phyloP scores from a whole-genome alignment of 768 basidiomycete species.

The Lactifluus volemus region DNA sequence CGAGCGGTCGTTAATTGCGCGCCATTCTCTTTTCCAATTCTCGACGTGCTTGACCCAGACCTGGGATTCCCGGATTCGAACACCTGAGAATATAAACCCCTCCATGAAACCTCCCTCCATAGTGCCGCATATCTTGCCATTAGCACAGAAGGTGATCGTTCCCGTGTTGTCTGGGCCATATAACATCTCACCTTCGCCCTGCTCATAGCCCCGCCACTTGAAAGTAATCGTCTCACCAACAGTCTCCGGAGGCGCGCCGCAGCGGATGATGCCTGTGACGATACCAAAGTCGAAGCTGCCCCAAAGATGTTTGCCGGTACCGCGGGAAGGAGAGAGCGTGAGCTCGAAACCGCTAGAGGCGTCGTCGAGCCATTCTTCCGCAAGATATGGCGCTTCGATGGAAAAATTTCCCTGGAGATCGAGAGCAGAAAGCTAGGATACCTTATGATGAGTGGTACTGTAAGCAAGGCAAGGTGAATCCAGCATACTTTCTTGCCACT shows the following conservation, averaged over 20 bases:
- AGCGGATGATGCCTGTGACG: not conserved
- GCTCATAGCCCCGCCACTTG: not conserved
- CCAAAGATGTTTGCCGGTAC: not conserved
- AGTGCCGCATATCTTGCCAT: not conserved
- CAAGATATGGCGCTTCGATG: not conserved
- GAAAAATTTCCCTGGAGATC: not conserved
- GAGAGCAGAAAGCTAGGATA: not conserved
- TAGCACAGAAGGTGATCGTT: not conserved
- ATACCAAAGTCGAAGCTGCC: not conserved
- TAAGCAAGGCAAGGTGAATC: too few species aligned
- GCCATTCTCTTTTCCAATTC: too few species aligned
- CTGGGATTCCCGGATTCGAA: too few species aligned
- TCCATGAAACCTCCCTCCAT: not conserved
- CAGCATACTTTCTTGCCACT: too few species aligned
- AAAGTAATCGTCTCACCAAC: not conserved
- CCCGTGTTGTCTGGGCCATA: not conserved
- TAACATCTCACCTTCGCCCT: not conserved
- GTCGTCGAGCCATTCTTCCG: not conserved
- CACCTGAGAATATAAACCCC: too few species aligned
- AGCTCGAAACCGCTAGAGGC: not conserved
- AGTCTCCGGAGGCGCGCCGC: not conserved
- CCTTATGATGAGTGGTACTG: not conserved
- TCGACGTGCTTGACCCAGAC: too few species aligned
- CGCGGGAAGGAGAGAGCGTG: not conserved
- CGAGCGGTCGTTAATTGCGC: too few species aligned